A percentile compares a stretch with the other conserved stretches of the same genome.
Evolutionary conservation across 176 grass and related monocot genomes (phyloP).

Genomic region (Secale cereale): DNA sequence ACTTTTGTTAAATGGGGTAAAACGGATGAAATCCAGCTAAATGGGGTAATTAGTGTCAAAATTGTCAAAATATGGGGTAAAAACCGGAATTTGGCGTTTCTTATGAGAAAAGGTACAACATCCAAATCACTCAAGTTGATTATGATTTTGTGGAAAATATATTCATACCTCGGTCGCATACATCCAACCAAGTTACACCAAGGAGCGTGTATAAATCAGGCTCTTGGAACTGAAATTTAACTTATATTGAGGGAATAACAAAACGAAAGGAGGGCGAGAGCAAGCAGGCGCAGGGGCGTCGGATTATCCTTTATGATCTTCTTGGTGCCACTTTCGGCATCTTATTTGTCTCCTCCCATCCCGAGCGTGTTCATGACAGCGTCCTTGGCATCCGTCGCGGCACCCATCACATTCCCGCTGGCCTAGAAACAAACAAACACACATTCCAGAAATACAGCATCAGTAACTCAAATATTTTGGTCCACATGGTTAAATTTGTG

Average conservation of each 20-base stretch:
- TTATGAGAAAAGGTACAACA: no score
- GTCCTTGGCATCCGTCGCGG: conserved; percentile 51
- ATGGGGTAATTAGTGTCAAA: no score
- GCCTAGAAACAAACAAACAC: conserved; percentile 17
- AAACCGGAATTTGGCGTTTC: no score
- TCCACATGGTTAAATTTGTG: background rate
- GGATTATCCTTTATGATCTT: background rate
- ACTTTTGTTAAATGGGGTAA: no score
- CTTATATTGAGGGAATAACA: background rate
- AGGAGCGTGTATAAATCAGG: background rate
- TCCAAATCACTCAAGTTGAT: no score
- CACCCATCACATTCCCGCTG: conserved; percentile 50
- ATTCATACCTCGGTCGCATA: background rate
- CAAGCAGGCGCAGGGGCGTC: background rate
- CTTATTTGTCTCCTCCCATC: conserved; percentile 29
- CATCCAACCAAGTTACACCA: background rate
- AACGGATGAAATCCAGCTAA: no score
- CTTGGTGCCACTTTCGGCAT: background rate
- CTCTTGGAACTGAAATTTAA: no score
- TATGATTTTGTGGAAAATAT: background rate
- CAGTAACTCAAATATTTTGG: background rate
- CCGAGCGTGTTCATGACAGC: conserved; percentile 64
- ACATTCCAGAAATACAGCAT: background rate
- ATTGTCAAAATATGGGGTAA: no score
- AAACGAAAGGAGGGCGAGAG: background rate